Base-by-base conservation (phyloP, 805 yeast genomes). In the Myxozyma mucilagina region DNA sequence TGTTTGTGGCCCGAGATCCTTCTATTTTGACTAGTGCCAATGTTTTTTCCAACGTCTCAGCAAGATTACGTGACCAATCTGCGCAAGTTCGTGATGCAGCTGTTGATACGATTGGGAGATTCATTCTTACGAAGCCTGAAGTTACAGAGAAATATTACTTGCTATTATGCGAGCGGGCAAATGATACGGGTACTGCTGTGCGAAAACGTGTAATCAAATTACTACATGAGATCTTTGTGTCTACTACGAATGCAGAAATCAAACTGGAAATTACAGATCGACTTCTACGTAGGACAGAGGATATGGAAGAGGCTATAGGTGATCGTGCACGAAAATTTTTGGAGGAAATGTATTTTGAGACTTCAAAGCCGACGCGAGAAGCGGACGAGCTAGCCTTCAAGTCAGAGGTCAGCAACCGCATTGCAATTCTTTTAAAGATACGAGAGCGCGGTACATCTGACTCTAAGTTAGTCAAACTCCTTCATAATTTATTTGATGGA, bases 71-170 rank as follows among this genome's bases (percentile, higher is more conserved):
- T 4, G 93, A 87, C 63, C 69, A 80, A 0, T 87, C 90, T 1
- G 84, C 96, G 0, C 80, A 86, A 43, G 93, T 90, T 0, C 79
- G 90, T 60, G 91, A 87, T 67, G 89, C 96, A 0, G 86, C 86
- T 1, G 74, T 90, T 34, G 94, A 89, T 47, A 76, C 90, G 43
- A 73, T 90, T 31, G 79, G 80, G 10, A 78, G 76, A 54, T 82
- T 80, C 57, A 69, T 85, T 43, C 68, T 74, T 1, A 66, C 75
- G 1, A 78, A 78, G 53, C 82, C 84, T 0, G 79, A 76, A 2
- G 70, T 80, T 35, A 75, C 82, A 20, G 77, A 78, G 1, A 79
- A 79, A 32, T 85, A 82, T 64, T 83, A 83, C 68, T 73, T 70
- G 8, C 74, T 81, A 16, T 73, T 87, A 7, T 76, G 84, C 47